Evolutionary conservation across 805 yeast species (phyloP), one percentile per base, ranked within the genome.

Genomic region (Candida rishiriensis): DNA sequence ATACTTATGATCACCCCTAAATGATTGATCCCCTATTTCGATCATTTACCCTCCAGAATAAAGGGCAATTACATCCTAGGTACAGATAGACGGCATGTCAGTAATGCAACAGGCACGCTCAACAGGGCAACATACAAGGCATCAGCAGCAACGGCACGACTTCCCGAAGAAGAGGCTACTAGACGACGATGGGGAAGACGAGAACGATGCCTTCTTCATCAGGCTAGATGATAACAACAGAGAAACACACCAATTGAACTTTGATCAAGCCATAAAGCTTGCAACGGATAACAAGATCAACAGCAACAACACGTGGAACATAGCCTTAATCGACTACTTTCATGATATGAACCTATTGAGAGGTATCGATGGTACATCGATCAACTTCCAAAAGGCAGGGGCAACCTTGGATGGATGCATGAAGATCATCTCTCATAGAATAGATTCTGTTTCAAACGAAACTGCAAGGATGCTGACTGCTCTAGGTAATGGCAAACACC

Each of bases 401-500:
- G 75, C 79, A 3, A 73, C 81, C 0, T 56, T 75, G n/a, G 78
- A 74, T 47, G 79, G 79, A 3, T 75, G 79, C 59, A 75, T 74
- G 36, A 75, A 74, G 57, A 70, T 75, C 31, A 70, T 74, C 45
- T 64, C 70, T 34, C 71, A 74, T 44, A 55, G 79, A 46, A 74
- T 75, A 12, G 81, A 75, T 49, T 69, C 75, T 3, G 52, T 61
- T 15, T 60, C 58, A 0, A 50, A 41, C 45, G 62, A 42, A 57
- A 60, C 56, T 41, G 64, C 59, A 51, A 68, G 66, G 42, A 57
- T 75, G 39, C 65, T 89, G 31, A 84, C 86, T 63, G 95, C 96
- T 3, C 65, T 87, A 44, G 81, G 89, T 2, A 68, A 72, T 8
- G 50, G 57, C 4, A 64, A 53, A 4, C 60, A 57, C 5, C 50